Evolutionary conservation across 352 stramenopile species (phyloP).

Genomic region (Phytophthora idaei): DNA sequence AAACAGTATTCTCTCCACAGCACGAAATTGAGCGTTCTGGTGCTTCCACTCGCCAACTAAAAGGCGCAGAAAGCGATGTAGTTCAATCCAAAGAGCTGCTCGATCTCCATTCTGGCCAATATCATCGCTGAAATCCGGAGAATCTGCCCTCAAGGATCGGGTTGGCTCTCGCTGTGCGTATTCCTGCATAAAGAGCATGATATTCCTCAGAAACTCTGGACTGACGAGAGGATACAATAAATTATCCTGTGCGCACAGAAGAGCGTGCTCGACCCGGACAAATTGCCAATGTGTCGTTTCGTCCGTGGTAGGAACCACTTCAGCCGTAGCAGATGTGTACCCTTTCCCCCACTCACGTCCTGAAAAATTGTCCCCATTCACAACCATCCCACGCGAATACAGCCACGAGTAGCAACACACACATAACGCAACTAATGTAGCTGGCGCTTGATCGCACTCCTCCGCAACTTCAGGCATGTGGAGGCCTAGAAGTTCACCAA

Average conservation of each 20-base stretch:
- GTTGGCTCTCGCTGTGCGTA: constrained; percentile 51
- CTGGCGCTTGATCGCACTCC: constrained; percentile 40
- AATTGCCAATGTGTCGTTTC: constrained; percentile 66
- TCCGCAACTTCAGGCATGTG: constrained; percentile 39
- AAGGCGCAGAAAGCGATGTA: constrained; percentile 69
- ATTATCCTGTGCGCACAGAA: constrained; percentile 74
- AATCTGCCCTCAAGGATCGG: constrained; percentile 10
- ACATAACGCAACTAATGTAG: constrained; percentile 60
- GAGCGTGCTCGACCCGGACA: constrained; percentile 50
- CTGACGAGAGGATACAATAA: constrained; percentile 74
- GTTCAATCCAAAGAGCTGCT: constrained; percentile 51
- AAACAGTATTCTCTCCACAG: constrained; percentile 58
- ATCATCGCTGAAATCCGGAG: constrained; percentile 9
- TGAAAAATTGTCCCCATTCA: constrained; percentile 42
- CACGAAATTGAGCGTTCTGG: constrained; percentile 59
- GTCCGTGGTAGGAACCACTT: constrained; percentile 25
- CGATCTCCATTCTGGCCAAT: background rate
- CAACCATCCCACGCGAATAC: constrained; percentile 66
- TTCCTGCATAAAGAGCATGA: constrained; percentile 56
- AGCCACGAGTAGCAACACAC: constrained; percentile 65
- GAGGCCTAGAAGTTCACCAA: constrained; percentile 66
- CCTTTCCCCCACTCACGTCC: constrained; percentile 5
- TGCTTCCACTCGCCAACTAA: constrained; percentile 78
- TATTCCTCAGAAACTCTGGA: constrained; percentile 60
- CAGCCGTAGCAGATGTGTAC: background rate